These are phyloP conservation scores for Scutellaria galericulata DNA, from an alignment of 257 asterid genomes.

Conservation along the genomic window DNA sequence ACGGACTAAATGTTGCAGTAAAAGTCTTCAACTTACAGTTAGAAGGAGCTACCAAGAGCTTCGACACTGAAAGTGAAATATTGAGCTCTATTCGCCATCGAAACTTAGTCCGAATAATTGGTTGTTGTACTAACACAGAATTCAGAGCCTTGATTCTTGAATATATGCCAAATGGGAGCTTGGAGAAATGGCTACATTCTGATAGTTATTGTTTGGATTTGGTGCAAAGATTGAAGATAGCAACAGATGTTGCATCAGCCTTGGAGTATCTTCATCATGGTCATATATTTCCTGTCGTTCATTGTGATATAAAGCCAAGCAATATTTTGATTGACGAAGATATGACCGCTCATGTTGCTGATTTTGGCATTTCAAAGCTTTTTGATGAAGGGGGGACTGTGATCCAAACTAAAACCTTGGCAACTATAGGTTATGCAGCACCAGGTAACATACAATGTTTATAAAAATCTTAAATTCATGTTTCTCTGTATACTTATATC, in stretches of 20 bases:
- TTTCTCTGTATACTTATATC: not conserved
- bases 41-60: not conserved
- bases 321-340: constrained; percentile 2
- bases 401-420: constrained; percentile 18
- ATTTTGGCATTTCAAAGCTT: constrained; percentile 19
- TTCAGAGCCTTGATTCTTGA: constrained; percentile 15
- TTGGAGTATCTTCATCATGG: constrained; percentile 29
- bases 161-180: constrained; percentile 21
- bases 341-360: constrained; percentile 14
- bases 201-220: not conserved
- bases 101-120: not conserved
- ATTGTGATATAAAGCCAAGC: constrained; percentile 27
- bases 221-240: not conserved
- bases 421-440: constrained; percentile 22
- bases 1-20: not conserved
- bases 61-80: not conserved
- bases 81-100: not conserved
- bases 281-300: not conserved
- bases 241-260: not conserved
- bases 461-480: too few species aligned
- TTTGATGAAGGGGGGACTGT: not conserved
- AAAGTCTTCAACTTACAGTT: constrained; percentile 18
- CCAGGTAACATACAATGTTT: not conserved
- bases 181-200: constrained; percentile 22
- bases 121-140: constrained; percentile 10